Evolutionary conservation across 2,329 filamentous ascomycete species (phyloP), one percentile per base, ranked within the genome.

Genomic region (Microsporum canis): DNA sequence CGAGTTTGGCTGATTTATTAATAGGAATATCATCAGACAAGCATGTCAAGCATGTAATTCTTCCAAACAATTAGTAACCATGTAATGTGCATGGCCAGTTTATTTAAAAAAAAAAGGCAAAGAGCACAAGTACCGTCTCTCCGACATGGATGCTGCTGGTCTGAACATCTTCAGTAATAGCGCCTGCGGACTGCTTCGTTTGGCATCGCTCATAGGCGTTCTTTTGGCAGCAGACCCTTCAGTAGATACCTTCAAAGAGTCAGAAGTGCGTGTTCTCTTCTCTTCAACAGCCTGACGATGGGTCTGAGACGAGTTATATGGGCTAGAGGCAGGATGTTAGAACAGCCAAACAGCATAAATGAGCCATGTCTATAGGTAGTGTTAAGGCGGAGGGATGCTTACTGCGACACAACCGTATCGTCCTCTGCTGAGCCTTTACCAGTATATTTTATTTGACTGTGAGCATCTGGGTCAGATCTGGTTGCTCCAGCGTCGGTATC

Each of bases 21-120:
- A 80, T 69, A 0, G 85, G 83, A 1, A 88, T 75, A 64, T 89
- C 85, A 64, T 88, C 86, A 43, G 78, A 79, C 69, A 86, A 76
- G 70, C 90, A 95, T 29, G 82, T 83, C 56, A 90, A 76, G 68
- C 90, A 95, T 68, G 87, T 82, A 51, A 87, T 80, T 62, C 86
- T 90, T 17, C 29, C 5, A 10, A 14, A 27, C 23, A 27, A 49
- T 49, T 27, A 49, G 45, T 49, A 27, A 23, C 17, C 17, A 23
- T 23, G 17, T 23, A 23, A 23, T 23, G 17, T 23, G 1, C 17
- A 23, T 23, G 17, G 17, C 17, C 17, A 23, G 17, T 23, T 23
- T 23, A 23, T 23, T 23, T 1, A 23, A 23, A 23, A 23, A 23
- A 23, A 53, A 38, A 60, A 10, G 53, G 56, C 67, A 62, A 66